Evolutionary conservation across 768 basidiomycete species (phyloP), one percentile per base, ranked within the genome.

Genomic region (Leccinellum albellum): DNA sequence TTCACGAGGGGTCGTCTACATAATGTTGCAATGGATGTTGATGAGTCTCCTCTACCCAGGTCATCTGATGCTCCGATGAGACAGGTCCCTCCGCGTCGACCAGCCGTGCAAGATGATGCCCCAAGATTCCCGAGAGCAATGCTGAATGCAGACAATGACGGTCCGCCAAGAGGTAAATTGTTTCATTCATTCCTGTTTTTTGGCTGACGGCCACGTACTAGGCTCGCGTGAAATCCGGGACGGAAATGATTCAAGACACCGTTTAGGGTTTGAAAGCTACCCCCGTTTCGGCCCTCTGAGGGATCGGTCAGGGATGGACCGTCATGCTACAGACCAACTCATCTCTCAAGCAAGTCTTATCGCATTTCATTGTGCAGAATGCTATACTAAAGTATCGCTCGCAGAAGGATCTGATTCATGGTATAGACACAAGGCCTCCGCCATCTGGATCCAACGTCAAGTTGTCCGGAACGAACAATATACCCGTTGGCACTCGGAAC

Each of bases 41-140:
- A 73, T 53, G 59, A 69, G 12, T 29, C 55, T 15, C 62, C 59
- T 57, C 50, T 53, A 20, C 60, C 56, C 58, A 72, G 60, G 53
- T 60, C 61, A 8, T 54, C 61, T 45, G 61, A 69, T 47, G 58
- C 60, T 4, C 60, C 62, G 1, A 21, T 31, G 4, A 69, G 61
- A 50, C 65, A 56, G 24, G 45, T 53, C 20, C 62, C 54, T 31
- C 52, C 61, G 3, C 59, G 56, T 26, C 66, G 61, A 35, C 64
- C 63, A 4, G 61, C 40, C 29, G 28, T 60, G 10, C 68, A 64
- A 2, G 72, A 66, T n/a, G 75, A 65, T 0, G 64, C 60, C 6
- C 66, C 71, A 47, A 68, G 68, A 24, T 75, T 71, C 47, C 74
- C 75, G n/a, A 66, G 75, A 29, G 75, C 75, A 0, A 75, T 75